Base-by-base conservation (phyloP, 352 stramenopile species). In the Phytophthora podocarpi region DNA sequence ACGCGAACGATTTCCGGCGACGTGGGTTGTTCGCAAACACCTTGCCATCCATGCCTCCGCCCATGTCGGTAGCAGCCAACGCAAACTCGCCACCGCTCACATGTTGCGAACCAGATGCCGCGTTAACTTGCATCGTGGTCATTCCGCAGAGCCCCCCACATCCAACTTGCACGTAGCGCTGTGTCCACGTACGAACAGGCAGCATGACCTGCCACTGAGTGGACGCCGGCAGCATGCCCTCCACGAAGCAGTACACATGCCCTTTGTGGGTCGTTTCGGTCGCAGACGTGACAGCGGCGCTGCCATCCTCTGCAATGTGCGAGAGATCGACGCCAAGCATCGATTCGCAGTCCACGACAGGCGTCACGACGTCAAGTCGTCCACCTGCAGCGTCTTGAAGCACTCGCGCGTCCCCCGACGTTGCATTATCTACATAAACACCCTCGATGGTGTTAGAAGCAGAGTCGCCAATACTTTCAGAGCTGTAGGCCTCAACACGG, bases 111-210 rank as follows among this genome's bases (percentile, higher is more conserved):
- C 54, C 57, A 10, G 63, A 70, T 2, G 64, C 50, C 3, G 69
- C 71, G 27, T 63, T 66, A 4, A 61, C 51, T 26, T 64, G 35
- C 50, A 78, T 62, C 12, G 34, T 31, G 47, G 74, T 76, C n/a
- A 40, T 67, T 13, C 69, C 72, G 16, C 69, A 82, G 24, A 78
- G 57, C 0, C 72, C 69, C 16, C 66, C 72, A 26, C 72, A 78
- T 11, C 72, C 72, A 30, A 72, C 43, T 48, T 78, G 69, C 57
- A 76, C 69, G 50, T 77, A 78, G 12, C 69, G 61, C 36, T 82
- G 72, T 6, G 69, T 82, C 69, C 69, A 82, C 0, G 69, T 78
- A 4, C 45, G 16, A 37, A 65, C 59, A 4, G 72, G 69, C 11
- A 81, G 64, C 42, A 76, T 47, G 15, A 77, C 61, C 23, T 69